These are phyloP conservation scores for Hypoxylon subgilvum DNA, from an alignment of 495 filamentous ascomycete genomes.

Conservation along the genomic window DNA sequence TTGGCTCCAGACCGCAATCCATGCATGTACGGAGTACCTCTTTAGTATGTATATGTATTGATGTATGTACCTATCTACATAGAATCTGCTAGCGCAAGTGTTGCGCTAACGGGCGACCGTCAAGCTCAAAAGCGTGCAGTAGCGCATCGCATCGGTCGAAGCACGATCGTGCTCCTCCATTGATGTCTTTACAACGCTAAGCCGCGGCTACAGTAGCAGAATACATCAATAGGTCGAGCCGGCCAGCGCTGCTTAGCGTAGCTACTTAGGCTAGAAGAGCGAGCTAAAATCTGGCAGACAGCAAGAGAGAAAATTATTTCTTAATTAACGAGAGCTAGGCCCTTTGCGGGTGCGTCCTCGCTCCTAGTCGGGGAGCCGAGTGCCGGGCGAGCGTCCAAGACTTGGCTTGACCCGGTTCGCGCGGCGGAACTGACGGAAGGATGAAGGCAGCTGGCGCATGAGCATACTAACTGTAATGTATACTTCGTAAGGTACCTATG, in stretches of 20 bases:
- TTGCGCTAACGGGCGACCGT: too few relatives aligned
- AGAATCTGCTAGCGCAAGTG: too few relatives aligned
- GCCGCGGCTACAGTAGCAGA: too few relatives aligned
- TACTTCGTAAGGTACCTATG: not conserved
- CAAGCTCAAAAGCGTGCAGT: not conserved
- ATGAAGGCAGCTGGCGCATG: not conserved
- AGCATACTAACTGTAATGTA: not conserved
- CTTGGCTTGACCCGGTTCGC: conserved; percentile 9
- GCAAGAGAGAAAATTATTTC: not conserved
- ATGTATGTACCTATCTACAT: too few relatives aligned
- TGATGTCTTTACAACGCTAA: too few relatives aligned
- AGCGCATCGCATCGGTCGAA: conserved; percentile 6
- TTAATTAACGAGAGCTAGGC: not conserved
- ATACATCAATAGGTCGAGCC: too few relatives aligned
- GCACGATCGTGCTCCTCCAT: conserved; percentile 3
- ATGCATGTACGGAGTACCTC: too few relatives aligned
- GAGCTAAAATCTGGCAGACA: not conserved
- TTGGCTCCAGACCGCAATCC: conserved; percentile 4
- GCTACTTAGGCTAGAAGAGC: not conserved
- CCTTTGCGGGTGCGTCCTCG: conserved; percentile 1
- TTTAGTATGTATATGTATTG: too few relatives aligned
- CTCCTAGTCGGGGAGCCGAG: not conserved
- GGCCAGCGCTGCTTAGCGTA: not conserved
- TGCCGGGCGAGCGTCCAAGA: too few relatives aligned
- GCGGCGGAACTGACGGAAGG: conserved; percentile 13